Base-by-base conservation (phyloP, 495 filamentous ascomycete genomes). In the Thermothielavioides terrestris region DNA sequence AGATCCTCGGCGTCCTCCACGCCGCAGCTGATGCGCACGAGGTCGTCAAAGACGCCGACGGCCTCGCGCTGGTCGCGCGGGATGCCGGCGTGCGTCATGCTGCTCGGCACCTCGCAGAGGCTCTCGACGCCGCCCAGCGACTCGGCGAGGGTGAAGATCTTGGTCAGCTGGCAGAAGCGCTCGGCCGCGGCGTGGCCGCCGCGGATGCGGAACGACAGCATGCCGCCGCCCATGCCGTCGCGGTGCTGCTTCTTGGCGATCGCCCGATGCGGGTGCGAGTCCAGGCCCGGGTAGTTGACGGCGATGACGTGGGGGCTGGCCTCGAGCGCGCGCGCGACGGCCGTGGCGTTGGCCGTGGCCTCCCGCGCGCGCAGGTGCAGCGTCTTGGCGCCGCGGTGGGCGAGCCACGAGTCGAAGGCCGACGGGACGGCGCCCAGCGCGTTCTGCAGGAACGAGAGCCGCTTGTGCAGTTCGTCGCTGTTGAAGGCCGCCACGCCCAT, bases 401-500 rank as follows among this genome's bases (percentile, higher is more conserved):
- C 94, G 49, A 99, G 86, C 91, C 91, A 99, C 72, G 82, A 90
- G 75, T 99, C 92, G 62, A 99, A 99, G 17, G 92, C 74, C 1
- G 88, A 91, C 6, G 92, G 92, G 1, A 97, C 84, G 42, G 91
- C 92, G 44, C 92, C 92, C 55, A 96, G 94, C 48, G 92, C 92
- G 68, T 99, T 99, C 62, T 96, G 92, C 17, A 99, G 81, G 77
- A 97, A 99, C 23, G 77, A 67, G 26, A 97, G 80, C 23, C 85
- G 79, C 52, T 86, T 77, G 55, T 82, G 80, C 45, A 99, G 71
- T 5, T 76, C 74, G 11, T 88, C 79, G 5, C 84, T 84, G 73
- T 92, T 97, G 78, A 94, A 95, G n/a, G 92, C 92, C 17, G 88
- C 88, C 27, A 87, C 83, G 50, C 92, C 92, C 92, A 99, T 99